phyloP scores from a whole-genome alignment of 371 early-diverging fungal species.

The Mortierella sp. region DNA sequence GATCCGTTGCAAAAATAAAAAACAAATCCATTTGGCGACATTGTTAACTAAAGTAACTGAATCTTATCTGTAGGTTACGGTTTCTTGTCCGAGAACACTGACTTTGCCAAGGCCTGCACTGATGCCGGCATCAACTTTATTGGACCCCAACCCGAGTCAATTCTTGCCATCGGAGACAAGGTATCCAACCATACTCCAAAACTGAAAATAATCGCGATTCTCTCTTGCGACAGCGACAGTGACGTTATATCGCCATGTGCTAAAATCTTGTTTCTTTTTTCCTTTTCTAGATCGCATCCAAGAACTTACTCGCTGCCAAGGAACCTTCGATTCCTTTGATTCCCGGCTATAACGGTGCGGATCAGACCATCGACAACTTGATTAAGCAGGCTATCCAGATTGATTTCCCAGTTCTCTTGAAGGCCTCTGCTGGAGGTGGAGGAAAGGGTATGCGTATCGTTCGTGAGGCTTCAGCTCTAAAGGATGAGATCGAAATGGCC shows the following conservation, averaged over 20 bases:
- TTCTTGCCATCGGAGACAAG: conserved; percentile 95
- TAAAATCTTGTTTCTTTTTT: conserved; percentile 10
- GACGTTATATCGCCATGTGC: background rate
- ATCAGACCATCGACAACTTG: conserved; percentile 61
- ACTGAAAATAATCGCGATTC: too few species aligned
- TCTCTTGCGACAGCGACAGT: too few species aligned
- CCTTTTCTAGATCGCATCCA: conserved; percentile 65
- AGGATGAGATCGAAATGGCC: conserved; percentile 84
- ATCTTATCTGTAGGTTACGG: conserved; percentile 74
- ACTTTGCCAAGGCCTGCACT: conserved; percentile 76
- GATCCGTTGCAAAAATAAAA: background rate
- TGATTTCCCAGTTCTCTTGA: conserved; percentile 87
- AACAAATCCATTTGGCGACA: too few species aligned
- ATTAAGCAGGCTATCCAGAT: conserved; percentile 64
- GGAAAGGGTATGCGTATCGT: conserved; percentile 92
- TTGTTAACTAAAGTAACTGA: background rate
- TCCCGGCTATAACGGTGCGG: conserved; percentile 77
- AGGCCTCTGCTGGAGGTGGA: conserved; percentile 90
- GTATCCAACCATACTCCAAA: conserved; percentile 60
- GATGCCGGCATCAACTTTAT: conserved; percentile 78
- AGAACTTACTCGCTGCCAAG: conserved; percentile 61
- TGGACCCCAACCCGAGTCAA: conserved; percentile 81
- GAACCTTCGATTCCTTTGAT: conserved; percentile 64
- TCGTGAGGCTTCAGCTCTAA: conserved; percentile 70
- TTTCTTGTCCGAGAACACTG: conserved; percentile 86